Percentiles rank a stretch among this genome's conserved stretches.
Evolutionary conservation across 306 rosid species (phyloP).

Genomic region (Trichosanthes truncata): DNA sequence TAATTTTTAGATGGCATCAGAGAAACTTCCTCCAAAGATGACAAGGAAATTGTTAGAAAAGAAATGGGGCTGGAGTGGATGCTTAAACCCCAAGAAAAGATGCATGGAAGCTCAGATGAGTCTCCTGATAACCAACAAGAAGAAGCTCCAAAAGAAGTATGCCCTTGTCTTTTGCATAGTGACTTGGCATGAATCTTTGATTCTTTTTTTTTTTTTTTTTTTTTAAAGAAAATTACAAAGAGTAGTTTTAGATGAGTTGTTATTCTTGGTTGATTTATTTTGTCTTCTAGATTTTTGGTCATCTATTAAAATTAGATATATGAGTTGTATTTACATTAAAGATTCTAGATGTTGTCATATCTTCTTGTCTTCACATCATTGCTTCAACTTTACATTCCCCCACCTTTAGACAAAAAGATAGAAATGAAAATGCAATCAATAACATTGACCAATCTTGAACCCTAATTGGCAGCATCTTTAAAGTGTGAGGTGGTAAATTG

Average conservation of each 20-base stretch:
- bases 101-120: slow-evolving; percentile 22
- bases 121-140: slow-evolving; percentile 25
- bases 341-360: background rate
- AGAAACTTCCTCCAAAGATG: slow-evolving; percentile 18
- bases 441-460: background rate
- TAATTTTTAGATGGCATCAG: slow-evolving; percentile 10
- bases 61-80: slow-evolving; percentile 94
- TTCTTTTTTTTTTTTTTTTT: background rate
- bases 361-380: background rate
- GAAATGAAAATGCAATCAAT: background rate
- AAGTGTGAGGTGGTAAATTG: background rate
- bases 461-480: background rate
- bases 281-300: background rate
- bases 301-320: background rate
- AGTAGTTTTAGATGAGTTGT: background rate
- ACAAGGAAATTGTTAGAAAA: slow-evolving; percentile 55
- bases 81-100: slow-evolving; percentile 61
- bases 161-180: background rate
- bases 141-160: slow-evolving; percentile 49
- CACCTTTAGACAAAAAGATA: background rate
- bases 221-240: background rate
- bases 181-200: background rate
- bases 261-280: background rate
- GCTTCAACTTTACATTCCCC: background rate
- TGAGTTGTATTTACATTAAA: background rate